phyloP scores from a whole-genome alignment of 352 stramenopile species.

The Phytophthora sansomeana region DNA sequence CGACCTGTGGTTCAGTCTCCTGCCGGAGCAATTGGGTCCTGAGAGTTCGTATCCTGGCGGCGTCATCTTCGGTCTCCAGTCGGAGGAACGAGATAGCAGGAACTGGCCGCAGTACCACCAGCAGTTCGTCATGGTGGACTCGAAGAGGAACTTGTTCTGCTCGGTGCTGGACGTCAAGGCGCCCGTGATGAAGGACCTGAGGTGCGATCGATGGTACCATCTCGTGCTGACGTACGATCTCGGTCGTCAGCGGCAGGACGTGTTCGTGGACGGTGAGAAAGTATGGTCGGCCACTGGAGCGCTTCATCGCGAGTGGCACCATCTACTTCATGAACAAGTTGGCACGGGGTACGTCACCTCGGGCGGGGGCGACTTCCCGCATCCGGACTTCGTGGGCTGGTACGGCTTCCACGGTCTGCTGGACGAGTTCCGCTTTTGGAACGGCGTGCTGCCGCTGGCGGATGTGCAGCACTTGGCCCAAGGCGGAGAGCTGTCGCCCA shows the following conservation, averaged over 20 bases:
- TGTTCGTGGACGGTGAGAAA: conserved; percentile 51
- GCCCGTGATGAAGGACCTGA: conserved; percentile 32
- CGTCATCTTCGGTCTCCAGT: no score
- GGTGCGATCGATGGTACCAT: conserved; percentile 51
- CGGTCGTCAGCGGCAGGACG: conserved; percentile 28
- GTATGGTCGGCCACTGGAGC: conserved; percentile 20
- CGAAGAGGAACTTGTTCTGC: conserved; percentile 50
- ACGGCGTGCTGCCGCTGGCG: conserved; percentile 4
- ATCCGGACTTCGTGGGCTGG: conserved; percentile 41
- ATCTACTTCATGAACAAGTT: conserved; percentile 48
- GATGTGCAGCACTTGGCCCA: conserved; percentile 22
- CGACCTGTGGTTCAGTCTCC: conserved; percentile 49
- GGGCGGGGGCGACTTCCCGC: conserved; percentile 37
- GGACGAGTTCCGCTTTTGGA: conserved; percentile 41
- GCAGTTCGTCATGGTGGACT: conserved; percentile 52
- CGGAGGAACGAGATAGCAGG: no score
- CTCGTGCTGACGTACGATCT: conserved; percentile 50
- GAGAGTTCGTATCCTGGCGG: no score
- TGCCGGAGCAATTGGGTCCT: no score
- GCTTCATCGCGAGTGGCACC: conserved; percentile 46
- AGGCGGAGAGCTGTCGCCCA: conserved; percentile 12
- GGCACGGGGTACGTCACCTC: conserved; percentile 45
- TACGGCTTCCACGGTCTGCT: conserved; percentile 56
- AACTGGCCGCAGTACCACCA: no score
- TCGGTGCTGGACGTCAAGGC: conserved; percentile 47